These are phyloP conservation scores for Geotrichum australiense DNA, from an alignment of 1,139 yeast species.

Conservation along the genomic window DNA sequence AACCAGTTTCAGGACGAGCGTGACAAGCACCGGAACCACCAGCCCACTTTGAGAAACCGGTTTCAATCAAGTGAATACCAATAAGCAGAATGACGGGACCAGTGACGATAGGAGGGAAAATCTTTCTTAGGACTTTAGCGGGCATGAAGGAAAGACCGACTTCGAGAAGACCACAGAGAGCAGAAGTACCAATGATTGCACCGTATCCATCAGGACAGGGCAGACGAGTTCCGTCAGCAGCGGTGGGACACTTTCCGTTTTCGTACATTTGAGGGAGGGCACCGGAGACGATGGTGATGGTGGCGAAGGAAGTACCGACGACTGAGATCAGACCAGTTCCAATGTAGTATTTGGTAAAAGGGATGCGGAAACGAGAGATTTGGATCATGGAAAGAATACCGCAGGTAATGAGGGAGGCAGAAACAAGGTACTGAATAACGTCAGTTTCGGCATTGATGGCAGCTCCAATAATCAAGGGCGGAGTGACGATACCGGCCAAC, in stretches of 20 bases:
- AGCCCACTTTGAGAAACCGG: constrained; percentile 78
- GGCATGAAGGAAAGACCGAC: constrained; percentile 69
- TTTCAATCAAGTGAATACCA: constrained; percentile 58
- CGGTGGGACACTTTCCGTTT: constrained; percentile 59
- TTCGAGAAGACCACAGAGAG: constrained; percentile 68
- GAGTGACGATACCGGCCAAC: constrained; percentile 89
- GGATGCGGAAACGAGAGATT: constrained; percentile 72
- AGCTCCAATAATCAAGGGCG: constrained; percentile 63
- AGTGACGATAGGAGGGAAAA: constrained; percentile 85
- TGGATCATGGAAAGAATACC: constrained; percentile 71
- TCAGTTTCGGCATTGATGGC: constrained; percentile 50
- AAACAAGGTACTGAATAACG: constrained; percentile 52
- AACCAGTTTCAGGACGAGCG: constrained; percentile 40
- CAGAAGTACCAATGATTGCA: constrained; percentile 72
- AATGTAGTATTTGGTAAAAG: constrained; percentile 61
- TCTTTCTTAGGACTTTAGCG: constrained; percentile 54
- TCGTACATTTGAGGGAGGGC: constrained; percentile 76
- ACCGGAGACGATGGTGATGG: constrained; percentile 68
- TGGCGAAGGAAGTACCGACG: constrained; percentile 85
- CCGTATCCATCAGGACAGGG: constrained; percentile 92
- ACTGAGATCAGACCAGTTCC: constrained; percentile 87
- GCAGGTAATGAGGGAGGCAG: constrained; percentile 66
- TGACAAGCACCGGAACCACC: constrained; percentile 63
- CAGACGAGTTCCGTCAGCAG: constrained; percentile 51
- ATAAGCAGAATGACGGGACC: constrained; percentile 86